Evolutionary conservation across 1,139 yeast genomes (phyloP), one percentile per base, ranked within the genome.

Genomic region (Nadsonia commutata): DNA sequence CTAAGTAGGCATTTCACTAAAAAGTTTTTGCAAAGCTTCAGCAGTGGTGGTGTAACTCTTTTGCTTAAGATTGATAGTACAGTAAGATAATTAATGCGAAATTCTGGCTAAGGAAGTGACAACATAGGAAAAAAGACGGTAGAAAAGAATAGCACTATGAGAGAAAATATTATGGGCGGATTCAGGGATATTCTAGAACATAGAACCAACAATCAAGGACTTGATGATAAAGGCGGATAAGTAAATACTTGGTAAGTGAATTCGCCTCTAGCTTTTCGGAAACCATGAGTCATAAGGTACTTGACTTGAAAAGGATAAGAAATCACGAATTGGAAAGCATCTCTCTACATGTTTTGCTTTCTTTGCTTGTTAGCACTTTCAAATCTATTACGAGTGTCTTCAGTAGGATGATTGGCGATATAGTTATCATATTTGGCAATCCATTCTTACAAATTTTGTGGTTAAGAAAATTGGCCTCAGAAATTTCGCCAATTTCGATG

Each of bases 11-110:
- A 77, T 56, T 51, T 76, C 80, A 27, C 80, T 70, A 43, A 76
- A 56, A 49, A 76, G 66, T 44, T 70, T 68, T 45, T 77, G 78
- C 27, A 69, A 48, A 2, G 70, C 66, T 46, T 66, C 69, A 11
- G 71, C 68, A 13, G 71, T n/a, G n/a, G n/a, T n/a, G n/a, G n/a
- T n/a, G n/a, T n/a, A n/a, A n/a, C n/a, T n/a, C 33, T 59, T 60
- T 21, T 78, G 84, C 57, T 77, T 78, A 49, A 73, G 73, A 41
- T 76, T 66, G 53, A 77, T 72, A 18, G 76, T 75, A 56, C 83
- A 70, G 43, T 73, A 68, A 44, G 73, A 74, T 51, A 71, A 78
- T 40, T 75, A 64, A 43, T 70, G 60, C 45, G 76, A 66, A 53
- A 76, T 74, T 61, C 75, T 80, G 52, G 78, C 74, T 50, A 75